phyloP scores from a whole-genome alignment of 2,329 filamentous ascomycete species.

The Teratosphaeria nubilosa region DNA sequence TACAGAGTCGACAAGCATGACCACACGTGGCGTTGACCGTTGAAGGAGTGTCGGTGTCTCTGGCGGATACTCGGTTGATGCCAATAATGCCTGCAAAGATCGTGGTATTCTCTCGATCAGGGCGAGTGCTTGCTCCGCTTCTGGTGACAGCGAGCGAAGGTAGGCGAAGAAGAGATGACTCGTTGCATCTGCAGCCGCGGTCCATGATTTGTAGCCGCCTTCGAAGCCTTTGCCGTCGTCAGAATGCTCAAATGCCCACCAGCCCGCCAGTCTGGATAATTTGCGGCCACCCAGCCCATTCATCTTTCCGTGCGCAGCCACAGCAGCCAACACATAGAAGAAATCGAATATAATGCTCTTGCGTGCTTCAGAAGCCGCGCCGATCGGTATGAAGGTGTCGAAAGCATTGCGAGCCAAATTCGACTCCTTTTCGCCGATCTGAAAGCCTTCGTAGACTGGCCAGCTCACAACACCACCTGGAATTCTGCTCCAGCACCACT shows the following conservation, averaged over 20 bases:
- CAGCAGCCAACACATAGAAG: slow-evolving; percentile 82
- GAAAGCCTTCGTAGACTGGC: slow-evolving; percentile 95
- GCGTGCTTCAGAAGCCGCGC: slow-evolving; percentile 75
- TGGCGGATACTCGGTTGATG: slow-evolving; percentile 91
- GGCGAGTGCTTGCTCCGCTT: slow-evolving; percentile 55
- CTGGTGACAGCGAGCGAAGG: slow-evolving; percentile 78
- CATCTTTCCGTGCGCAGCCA: slow-evolving; percentile 83
- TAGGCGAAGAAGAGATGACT: slow-evolving; percentile 98
- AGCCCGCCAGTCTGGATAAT: slow-evolving; percentile 86
- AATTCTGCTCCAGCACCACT: slow-evolving; percentile 97
- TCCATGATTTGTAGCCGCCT: slow-evolving; percentile 83
- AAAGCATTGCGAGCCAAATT: slow-evolving; percentile 87
- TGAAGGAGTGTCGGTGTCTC: slow-evolving; percentile 66
- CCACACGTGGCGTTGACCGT: slow-evolving; percentile 72
- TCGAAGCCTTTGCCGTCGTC: slow-evolving; percentile 89
- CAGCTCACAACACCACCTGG: slow-evolving; percentile 87
- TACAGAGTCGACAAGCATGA: slow-evolving; percentile 93
- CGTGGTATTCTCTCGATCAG: slow-evolving; percentile 80
- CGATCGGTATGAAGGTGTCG: slow-evolving; percentile 89
- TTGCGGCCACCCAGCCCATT: slow-evolving; percentile 92
- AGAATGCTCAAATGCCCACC: slow-evolving; percentile 94
- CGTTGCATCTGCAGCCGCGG: slow-evolving; percentile 83
- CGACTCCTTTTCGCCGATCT: slow-evolving; percentile 87
- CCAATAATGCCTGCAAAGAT: slow-evolving; percentile 79
- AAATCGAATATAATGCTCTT: slow-evolving; percentile 90